phyloP scores from a whole-genome alignment of 1,139 yeast genomes.

The Candida sp. region DNA sequence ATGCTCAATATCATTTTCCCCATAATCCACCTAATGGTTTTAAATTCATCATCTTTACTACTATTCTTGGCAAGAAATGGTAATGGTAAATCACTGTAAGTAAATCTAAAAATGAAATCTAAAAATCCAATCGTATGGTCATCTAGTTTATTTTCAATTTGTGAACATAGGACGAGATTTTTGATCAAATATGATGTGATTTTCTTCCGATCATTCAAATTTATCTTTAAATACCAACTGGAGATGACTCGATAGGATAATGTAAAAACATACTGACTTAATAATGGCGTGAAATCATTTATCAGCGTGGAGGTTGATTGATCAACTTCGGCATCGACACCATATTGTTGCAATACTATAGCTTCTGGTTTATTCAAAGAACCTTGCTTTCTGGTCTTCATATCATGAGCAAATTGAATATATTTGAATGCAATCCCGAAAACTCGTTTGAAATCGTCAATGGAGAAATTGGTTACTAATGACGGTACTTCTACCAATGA shows the following conservation, averaged over 20 bases:
- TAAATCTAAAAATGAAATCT: slow-evolving; percentile 67
- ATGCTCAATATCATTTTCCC: slow-evolving; percentile 60
- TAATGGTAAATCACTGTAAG: slow-evolving; percentile 63
- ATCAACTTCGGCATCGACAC: slow-evolving; percentile 41
- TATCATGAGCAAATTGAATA: slow-evolving; percentile 67
- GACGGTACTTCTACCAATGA: slow-evolving; percentile 66
- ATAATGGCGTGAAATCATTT: slow-evolving; percentile 39
- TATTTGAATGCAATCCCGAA: slow-evolving; percentile 83
- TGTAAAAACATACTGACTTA: slow-evolving; percentile 59
- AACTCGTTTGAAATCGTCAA: slow-evolving; percentile 74
- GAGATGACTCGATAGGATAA: slow-evolving; percentile 69
- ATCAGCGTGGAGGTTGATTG: slow-evolving; percentile 48
- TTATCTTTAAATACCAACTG: slow-evolving; percentile 70
- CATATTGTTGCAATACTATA: slow-evolving; percentile 26
- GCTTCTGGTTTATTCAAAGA: slow-evolving; percentile 2
- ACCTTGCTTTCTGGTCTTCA: slow-evolving; percentile 19
- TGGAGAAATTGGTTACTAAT: slow-evolving; percentile 67
- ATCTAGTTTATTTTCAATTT: slow-evolving; percentile 23
- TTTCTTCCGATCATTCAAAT: slow-evolving; percentile 53
- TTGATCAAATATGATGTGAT: slow-evolving; percentile 62
- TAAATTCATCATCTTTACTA: slow-evolving; percentile 11
- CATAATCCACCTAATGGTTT: slow-evolving; percentile 53
- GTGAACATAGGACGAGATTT: slow-evolving; percentile 46
- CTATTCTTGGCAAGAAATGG: slow-evolving; percentile 27
- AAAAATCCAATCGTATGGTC: slow-evolving; percentile 61